Evolutionary conservation across 2,329 filamentous ascomycete species (phyloP).

Genomic region (Fonsecaea erecta): DNA sequence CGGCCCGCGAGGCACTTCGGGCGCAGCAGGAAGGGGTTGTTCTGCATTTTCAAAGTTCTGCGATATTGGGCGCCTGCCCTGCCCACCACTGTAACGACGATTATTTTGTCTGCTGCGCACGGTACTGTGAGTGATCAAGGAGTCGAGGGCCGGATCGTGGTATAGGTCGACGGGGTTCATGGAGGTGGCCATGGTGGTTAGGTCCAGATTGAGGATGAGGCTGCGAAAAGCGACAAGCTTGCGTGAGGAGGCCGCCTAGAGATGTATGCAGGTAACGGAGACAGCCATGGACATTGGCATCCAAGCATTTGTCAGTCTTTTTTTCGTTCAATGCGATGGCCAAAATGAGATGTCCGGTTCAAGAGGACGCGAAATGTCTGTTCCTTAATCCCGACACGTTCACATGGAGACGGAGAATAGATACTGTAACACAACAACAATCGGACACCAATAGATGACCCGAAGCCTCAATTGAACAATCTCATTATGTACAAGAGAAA

Average conservation of each 20-base stretch:
- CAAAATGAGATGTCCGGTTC: background rate
- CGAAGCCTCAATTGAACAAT: conserved; percentile 19
- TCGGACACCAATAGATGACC: conserved; percentile 7
- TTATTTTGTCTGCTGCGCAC: conserved; percentile 17
- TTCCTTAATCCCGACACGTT: background rate
- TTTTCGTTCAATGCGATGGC: background rate
- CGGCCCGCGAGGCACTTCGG: conserved; percentile 65
- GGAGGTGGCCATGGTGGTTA: conserved; percentile 27
- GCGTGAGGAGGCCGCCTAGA: background rate
- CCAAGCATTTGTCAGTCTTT: background rate
- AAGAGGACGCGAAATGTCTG: background rate
- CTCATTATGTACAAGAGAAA: conserved; percentile 30
- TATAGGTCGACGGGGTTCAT: conserved; percentile 38
- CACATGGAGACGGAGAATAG: conserved; percentile 1
- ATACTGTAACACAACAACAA: conserved; percentile 16
- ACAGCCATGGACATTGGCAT: conserved; percentile 13
- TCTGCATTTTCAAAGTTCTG: conserved; percentile 13
- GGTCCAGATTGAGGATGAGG: background rate
- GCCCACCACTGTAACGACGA: conserved; percentile 17
- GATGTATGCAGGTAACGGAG: background rate
- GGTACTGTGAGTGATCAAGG: conserved; percentile 21
- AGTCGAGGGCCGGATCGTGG: conserved; percentile 35
- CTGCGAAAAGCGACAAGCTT: background rate
- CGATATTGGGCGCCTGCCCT: conserved; percentile 19
- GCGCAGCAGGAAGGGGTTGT: conserved; percentile 47